These are phyloP conservation scores for Acanthamoeba castellanii DNA, from an alignment of 208 protist genomes.

Conservation along the genomic window DNA sequence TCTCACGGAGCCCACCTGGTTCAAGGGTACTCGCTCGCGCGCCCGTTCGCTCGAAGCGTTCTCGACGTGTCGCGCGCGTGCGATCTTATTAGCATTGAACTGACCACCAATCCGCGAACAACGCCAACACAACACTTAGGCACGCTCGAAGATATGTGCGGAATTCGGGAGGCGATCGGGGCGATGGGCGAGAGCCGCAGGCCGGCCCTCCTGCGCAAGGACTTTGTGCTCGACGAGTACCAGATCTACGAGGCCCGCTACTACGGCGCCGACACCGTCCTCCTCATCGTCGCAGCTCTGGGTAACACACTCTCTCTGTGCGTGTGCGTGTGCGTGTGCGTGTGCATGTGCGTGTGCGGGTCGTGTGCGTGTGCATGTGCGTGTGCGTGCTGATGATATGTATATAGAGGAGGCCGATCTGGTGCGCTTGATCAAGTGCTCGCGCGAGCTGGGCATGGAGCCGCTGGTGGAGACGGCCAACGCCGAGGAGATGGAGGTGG, in stretches of 20 bases:
- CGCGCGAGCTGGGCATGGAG: constrained; percentile 86
- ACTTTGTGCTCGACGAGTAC: constrained; percentile 89
- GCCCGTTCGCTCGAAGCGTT: no score
- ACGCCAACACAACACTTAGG: no score
- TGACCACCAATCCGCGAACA: no score
- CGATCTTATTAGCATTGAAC: no score
- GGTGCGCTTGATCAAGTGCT: constrained; percentile 49
- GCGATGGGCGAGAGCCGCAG: constrained; percentile 26
- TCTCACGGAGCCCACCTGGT: constrained; percentile 90
- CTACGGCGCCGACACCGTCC: constrained; percentile 86
- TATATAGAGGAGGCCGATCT: constrained; percentile 10
- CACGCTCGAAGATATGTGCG: constrained; percentile 83
- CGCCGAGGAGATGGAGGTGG: constrained; percentile 76
- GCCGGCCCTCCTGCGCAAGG: constrained; percentile 87
- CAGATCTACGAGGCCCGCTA: constrained; percentile 88
- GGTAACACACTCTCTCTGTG: constrained; percentile 34
- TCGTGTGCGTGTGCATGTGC: not conserved
- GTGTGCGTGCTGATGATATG: not conserved
- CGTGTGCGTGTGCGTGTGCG: not conserved
- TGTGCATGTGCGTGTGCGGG: not conserved
- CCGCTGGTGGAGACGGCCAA: constrained; percentile 85
- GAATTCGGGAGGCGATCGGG: constrained; percentile 63
- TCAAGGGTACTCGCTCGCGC: constrained; percentile 78
- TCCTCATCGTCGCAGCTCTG: constrained; percentile 88
- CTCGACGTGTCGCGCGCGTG: no score